Evolutionary conservation across 2,329 filamentous ascomycete species (phyloP), one percentile per base, ranked within the genome.

Genomic region (Aspergillus sojae): DNA sequence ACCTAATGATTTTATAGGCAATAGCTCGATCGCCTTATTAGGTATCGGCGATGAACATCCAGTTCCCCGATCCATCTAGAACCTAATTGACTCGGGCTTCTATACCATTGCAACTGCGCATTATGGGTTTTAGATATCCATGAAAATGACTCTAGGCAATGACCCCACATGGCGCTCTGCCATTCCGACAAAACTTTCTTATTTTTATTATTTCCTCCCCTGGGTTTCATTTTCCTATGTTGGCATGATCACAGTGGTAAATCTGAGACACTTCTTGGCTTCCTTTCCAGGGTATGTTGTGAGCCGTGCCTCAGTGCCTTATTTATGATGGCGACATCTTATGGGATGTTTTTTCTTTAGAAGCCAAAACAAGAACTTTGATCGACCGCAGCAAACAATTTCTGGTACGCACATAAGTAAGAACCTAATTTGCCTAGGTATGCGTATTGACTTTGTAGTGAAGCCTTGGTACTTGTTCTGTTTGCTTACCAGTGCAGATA

Each of bases 51-150:
- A 19, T 34, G 28, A 32, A 52, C 48, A 16, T 9, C 19, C 26
- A 32, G 48, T 28, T 48, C 21, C 45, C 45, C 45, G 45, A 28
- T 30, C 46, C 46, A n/a, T 52, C 48, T 55, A 55, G 52, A 54
- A 55, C 52, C 7, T n/a, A 36, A n/a, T 14, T 36, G 14, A 36
- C 23, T 19, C 39, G 16, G 39, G 21, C 36, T 14, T 19, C 36
- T 21, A 21, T 36, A 23, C 30, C 34, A 36, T 39, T 36, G 12
- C 32, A 36, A 55, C 32, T 23, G 34, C 34, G 32, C n/a, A 36
- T 36, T 23, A 26, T 39, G 52, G 32, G 34, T 55, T 55, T 55
- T 21, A 39, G 5, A 55, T 9, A 26, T 23, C 34, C 32, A 23
- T 36, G 11, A 55, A 26, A 41, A 39, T 36, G 52, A 12, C 28